phyloP scores from a whole-genome alignment of 805 yeast species.

The Zygoascus biomembranicola region DNA sequence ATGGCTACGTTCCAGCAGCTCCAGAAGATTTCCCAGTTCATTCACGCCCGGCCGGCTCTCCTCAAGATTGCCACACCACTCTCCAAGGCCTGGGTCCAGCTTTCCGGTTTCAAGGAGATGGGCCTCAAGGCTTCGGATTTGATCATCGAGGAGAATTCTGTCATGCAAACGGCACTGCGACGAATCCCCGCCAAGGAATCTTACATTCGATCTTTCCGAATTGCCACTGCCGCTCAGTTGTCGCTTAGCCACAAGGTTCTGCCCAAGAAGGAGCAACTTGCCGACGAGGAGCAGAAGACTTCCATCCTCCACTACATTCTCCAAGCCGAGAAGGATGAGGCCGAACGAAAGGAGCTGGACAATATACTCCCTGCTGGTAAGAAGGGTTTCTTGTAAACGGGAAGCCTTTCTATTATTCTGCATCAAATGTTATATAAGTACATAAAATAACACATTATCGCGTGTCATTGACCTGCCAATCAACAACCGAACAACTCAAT shows the following conservation, averaged over 20 bases:
- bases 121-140: constrained; percentile 87
- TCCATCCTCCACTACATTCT: constrained; percentile 82
- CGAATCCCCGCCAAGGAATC: constrained; percentile 80
- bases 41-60: constrained; percentile 71
- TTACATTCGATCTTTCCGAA: constrained; percentile 89
- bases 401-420: not conserved
- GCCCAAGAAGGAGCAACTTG: constrained; percentile 70
- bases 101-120: constrained; percentile 89
- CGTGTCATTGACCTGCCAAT: too few species aligned
- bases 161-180: constrained; percentile 74
- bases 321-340: constrained; percentile 89
- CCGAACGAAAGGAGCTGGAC: constrained; percentile 84
- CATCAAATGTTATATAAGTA: not conserved
- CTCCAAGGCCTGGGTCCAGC: constrained; percentile 62
- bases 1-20: constrained; percentile 33
- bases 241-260: constrained; percentile 76
- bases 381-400: constrained; percentile 9
- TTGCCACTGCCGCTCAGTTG: constrained; percentile 85
- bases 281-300: constrained; percentile 48
- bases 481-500: too few species aligned
- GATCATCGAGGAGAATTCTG: constrained; percentile 77
- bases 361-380: constrained; percentile 36
- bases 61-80: constrained; percentile 71
- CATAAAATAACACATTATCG: too few species aligned
- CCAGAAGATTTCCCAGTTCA: constrained; percentile 49